Evolutionary conservation across 116 monocot genomes (phyloP), one percentile per base, ranked within the genome.

Genomic region (Cymodocea nodosa): DNA sequence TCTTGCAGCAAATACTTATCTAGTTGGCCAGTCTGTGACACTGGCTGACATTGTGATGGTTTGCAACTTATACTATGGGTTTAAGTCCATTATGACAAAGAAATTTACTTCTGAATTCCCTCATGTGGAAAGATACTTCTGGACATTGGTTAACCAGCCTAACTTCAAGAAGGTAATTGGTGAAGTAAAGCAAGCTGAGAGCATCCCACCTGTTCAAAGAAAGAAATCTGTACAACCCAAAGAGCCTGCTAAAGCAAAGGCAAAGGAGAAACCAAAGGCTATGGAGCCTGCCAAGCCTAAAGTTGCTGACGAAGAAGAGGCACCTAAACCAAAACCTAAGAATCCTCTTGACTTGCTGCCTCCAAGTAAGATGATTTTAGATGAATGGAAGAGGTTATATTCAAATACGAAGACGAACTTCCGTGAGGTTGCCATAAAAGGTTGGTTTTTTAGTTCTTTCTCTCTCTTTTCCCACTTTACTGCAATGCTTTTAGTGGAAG

Each of bases 371-470:
- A 93, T 93, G 93, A 76, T 87, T 23, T 64, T 93, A 57, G 93
- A 93, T 70, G 93, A 88, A n/a, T 93, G 93, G 93, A 93, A 93
- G 81, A 85, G 85, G 79, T 70, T 93, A 15, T 93, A 88, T 60
- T 93, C 85, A 30, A 93, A 93, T 59, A 93, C 93, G 4, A 88
- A 93, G 63, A 83, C 83, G 48, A 93, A 93, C 51, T 93, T 93
- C 63, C 85, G 77, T 40, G 93, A 93, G 55, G 75, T 88, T 67
- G 93, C 93, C 53, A 88, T 88, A 17, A 88, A 88, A 81, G 93
- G 93, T 93, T 12, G 18, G 5, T n/a, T 52, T 15, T 70, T 39
- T 39, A 39, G 39, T 15, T 52, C n/a, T 52, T 52, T 66, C 25
- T 51, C 15, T 51, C 5, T 14, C 6, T 51, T 63, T n/a, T 63